phyloP scores from a whole-genome alignment of 441 rosid genomes.

The Erysimum cheiri region DNA sequence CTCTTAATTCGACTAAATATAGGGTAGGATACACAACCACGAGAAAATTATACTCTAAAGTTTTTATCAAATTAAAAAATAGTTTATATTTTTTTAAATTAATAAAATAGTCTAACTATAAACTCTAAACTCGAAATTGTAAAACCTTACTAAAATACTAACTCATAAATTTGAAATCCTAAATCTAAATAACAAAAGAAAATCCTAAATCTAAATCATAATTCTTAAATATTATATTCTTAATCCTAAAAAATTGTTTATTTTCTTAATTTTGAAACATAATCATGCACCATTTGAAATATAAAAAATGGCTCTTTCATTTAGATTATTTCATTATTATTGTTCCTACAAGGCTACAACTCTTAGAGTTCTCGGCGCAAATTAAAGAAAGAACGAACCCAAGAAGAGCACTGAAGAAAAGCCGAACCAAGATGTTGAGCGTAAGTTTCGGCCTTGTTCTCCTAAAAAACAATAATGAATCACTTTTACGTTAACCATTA shows the following conservation, averaged over 20 bases:
- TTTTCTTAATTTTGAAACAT: no score
- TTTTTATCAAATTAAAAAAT: not conserved
- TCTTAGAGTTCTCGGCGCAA: not conserved
- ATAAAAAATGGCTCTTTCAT: no score
- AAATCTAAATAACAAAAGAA: not conserved
- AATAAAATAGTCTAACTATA: not conserved
- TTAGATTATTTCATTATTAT: not conserved
- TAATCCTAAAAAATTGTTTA: no score
- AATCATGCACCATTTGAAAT: no score
- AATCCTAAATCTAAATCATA: not conserved
- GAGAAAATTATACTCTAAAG: not conserved
- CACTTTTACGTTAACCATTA: not conserved
- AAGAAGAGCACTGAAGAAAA: slow-evolving; percentile 48
- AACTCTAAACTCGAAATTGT: not conserved
- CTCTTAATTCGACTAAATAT: not conserved
- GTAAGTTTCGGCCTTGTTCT: slow-evolving; percentile 21
- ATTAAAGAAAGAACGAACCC: slow-evolving; percentile 38
- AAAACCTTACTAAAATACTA: not conserved
- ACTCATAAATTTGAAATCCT: not conserved
- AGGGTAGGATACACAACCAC: not conserved
- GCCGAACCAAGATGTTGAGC: slow-evolving; percentile 31
- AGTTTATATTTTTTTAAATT: not conserved
- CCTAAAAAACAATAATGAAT: not conserved
- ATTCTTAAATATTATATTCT: not conserved
- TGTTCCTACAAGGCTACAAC: not conserved